Conservation (phyloP, 2,329 filamentous ascomycete genomes). For the Claviceps digitariae region DNA sequence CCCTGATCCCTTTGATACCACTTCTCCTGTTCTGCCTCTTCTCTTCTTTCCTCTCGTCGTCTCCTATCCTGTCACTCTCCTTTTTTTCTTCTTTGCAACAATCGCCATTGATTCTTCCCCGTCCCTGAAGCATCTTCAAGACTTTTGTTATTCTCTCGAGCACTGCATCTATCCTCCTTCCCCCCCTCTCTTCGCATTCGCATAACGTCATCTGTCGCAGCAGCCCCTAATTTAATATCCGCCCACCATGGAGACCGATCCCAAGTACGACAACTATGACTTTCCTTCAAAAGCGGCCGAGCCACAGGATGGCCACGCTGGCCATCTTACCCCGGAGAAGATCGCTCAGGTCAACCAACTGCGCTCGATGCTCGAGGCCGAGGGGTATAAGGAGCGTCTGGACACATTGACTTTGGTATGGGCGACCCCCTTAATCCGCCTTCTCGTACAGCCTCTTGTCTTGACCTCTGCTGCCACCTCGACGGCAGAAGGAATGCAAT, state of each 20-base stretch:
- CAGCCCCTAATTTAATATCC: background rate
- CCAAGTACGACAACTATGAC: slow-evolving; percentile 95
- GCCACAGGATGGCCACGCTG: slow-evolving; percentile 65
- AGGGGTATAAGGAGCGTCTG: slow-evolving; percentile 69
- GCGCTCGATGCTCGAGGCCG: slow-evolving; percentile 68
- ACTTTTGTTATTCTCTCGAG: background rate
- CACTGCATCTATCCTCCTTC: background rate
- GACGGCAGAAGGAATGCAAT: background rate
- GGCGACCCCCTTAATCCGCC: slow-evolving; percentile 6
- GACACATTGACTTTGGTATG: slow-evolving; percentile 84
- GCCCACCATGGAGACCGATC: slow-evolving; percentile 47
- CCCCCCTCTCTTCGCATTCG: background rate
- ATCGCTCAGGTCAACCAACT: slow-evolving; percentile 83
- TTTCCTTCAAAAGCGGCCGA: slow-evolving; percentile 68
- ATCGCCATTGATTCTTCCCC: background rate
- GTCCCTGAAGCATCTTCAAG: background rate
- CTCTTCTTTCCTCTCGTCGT: background rate
- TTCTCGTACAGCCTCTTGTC: background rate
- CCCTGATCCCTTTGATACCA: background rate
- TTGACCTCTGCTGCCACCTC: background rate
- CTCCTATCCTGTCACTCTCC: background rate
- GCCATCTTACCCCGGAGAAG: slow-evolving; percentile 73
- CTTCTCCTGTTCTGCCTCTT: background rate
- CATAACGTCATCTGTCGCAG: background rate
- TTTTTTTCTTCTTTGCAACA: background rate